These are phyloP conservation scores for Ziziphus jujuba DNA, from an alignment of 306 rosid genomes.

Conservation along the genomic window DNA sequence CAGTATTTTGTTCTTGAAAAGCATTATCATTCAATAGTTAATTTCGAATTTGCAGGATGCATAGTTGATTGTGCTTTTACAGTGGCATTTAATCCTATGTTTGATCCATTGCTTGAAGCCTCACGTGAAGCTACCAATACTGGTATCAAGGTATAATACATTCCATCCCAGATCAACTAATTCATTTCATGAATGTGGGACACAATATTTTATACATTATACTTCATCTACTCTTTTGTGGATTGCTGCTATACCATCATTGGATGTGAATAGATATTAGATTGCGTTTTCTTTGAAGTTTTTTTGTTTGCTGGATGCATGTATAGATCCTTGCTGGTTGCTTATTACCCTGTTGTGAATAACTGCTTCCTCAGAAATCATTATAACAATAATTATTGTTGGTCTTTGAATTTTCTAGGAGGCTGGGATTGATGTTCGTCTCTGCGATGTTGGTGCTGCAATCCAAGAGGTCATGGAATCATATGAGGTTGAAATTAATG, in stretches of 20 bases:
- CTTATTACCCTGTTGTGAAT: no score
- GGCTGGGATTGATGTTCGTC: constrained; percentile 95
- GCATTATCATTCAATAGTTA: constrained; percentile 19
- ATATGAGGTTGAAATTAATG: constrained; percentile 93
- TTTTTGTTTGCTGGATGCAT: no score
- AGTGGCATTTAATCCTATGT: constrained; percentile 93
- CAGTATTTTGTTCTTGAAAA: constrained; percentile 10
- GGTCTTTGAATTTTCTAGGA: constrained; percentile 41
- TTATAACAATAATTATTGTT: neutral
- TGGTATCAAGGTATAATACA: constrained; percentile 75
- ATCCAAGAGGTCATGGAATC: constrained; percentile 99
- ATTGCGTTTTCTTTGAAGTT: no score
- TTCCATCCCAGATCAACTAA: neutral
- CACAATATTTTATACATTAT: neutral
- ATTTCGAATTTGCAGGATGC: constrained; percentile 53
- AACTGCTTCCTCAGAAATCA: no score
- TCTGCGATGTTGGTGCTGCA: constrained; percentile 97
- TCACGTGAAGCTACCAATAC: constrained; percentile 96
- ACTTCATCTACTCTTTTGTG: no score
- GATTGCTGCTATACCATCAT: no score
- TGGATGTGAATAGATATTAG: no score
- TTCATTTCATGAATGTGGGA: neutral
- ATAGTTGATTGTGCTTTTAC: constrained; percentile 97
- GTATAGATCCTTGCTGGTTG: no score
- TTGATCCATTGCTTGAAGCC: constrained; percentile 91